Evolutionary conservation across 768 basidiomycete genomes (phyloP), one percentile per base, ranked within the genome.

Genomic region (Tricholoma flavovirens): DNA sequence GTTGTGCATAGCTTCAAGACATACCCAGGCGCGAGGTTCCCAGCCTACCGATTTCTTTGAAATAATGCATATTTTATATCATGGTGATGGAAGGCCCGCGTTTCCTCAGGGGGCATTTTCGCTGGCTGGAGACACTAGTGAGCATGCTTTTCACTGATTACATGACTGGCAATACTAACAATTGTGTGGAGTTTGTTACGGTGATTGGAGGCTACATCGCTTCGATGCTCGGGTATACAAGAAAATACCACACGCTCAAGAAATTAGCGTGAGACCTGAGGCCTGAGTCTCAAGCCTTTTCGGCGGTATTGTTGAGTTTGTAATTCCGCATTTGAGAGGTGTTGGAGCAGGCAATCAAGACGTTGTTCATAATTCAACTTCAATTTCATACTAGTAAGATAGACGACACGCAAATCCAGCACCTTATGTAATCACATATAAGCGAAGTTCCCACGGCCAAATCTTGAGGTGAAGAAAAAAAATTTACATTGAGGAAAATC

Each of bases 161-260:
- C 33, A 10, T 7, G 33, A 33, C 24, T 26, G 24, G 24, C 24
- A 26, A 26, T 26, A 5, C 24, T 32, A 32, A 21, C 48, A 22
- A 24, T 29, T 30, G 22, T 32, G 21, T 6, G 10, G 26, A 69
- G 68, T 59, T 69, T 49, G 66, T 71, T 11, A 60, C 61, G 15
- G 26, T 71, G n/a, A 4, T 70, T 11, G 68, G 69, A 42, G 61
- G 60, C 14, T 68, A 67, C 49, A 54, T 67, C 36, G 65, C 65
- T 22, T 63, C 63, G 6, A 46, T 64, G 38, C 54, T 69, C 5
- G 68, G 68, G 4, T 63, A 64, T 49, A 64, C 58, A 55, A 32
- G 60, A 33, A 62, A 55, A 15, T 59, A 62, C 45, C 45, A 54
- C 10, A 33, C 32, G 15, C 42, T 50, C 21, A 51, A 56, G 5